Evolutionary conservation across 225 moss, liverwort and hornwort species (phyloP).

Genomic region (Ulota crispa): DNA sequence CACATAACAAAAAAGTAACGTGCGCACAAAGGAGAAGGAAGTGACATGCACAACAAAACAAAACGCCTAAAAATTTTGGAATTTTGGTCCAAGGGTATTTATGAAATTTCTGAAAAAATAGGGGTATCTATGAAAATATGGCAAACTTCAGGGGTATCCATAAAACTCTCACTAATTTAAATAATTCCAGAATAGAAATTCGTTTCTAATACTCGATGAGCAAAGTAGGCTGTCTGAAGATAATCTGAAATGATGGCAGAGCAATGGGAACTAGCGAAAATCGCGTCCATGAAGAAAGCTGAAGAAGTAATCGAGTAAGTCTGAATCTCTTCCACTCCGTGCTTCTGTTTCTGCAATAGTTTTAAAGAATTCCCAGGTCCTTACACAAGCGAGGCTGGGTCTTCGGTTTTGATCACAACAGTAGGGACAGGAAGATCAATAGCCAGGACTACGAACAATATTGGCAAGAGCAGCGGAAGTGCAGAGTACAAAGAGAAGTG

Average conservation of each 20-base stretch:
- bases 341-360: background rate
- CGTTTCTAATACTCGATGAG: background rate
- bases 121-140: no score
- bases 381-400: background rate
- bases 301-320: constrained; percentile 50
- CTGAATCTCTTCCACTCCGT: background rate
- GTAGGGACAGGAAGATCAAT: constrained; percentile 48
- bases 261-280: constrained; percentile 53
- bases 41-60: no score
- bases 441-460: constrained; percentile 51
- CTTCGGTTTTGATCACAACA: constrained; percentile 16
- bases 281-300: constrained; percentile 53
- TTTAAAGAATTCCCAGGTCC: background rate
- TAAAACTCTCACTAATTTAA: no score
- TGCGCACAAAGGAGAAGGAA: no score
- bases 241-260: constrained; percentile 25
- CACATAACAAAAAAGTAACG: no score
- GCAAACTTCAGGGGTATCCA: no score
- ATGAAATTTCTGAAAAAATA: no score
- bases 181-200: background rate
- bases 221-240: background rate
- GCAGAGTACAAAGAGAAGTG: constrained; percentile 44
- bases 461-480: constrained; percentile 55
- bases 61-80: no score
- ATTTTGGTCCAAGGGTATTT: no score